Conservation (phyloP, 1,139 yeast genomes). For the Saccharomyces hybrid region DNA sequence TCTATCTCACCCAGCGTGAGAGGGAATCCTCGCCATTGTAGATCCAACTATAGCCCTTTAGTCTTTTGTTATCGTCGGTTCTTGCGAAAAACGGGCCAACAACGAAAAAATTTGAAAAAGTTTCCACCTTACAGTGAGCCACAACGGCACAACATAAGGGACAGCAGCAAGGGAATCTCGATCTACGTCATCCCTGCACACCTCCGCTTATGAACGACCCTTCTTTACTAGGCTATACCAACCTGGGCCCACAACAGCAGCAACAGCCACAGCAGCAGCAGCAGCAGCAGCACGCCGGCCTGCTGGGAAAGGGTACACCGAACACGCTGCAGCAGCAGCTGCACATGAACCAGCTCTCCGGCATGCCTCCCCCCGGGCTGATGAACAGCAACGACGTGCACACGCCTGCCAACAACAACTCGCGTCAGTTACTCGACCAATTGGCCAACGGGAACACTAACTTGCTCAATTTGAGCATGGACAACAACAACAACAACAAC, state of each 20-base stretch:
- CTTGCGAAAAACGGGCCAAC: conserved; percentile 1
- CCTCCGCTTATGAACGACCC: conserved; percentile 11
- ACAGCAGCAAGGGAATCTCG: background rate
- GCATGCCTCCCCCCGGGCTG: conserved; percentile 17
- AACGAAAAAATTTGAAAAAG: conserved; percentile 1
- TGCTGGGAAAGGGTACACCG: conserved; percentile 15
- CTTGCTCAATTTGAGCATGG: conserved; percentile 1
- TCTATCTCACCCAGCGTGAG: background rate
- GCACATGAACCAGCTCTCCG: conserved; percentile 5
- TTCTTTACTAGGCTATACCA: conserved; percentile 12
- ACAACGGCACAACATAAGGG: background rate
- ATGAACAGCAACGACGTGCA: conserved; percentile 5
- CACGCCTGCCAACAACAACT: conserved; percentile 4
- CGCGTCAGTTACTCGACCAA: conserved; percentile 18
- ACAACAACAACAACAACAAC: conserved; percentile 7
- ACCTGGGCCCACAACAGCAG: conserved; percentile 6
- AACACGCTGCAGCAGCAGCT: conserved; percentile 12
- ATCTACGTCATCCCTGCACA: background rate
- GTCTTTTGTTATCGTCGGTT: background rate
- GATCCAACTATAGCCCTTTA: background rate
- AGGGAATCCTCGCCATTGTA: background rate
- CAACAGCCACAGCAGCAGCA: conserved; percentile 7
- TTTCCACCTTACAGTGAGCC: background rate
- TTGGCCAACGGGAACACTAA: conserved; percentile 8
- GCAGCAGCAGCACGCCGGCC: conserved; percentile 7